Percentiles rank a stretch among this genome's conserved stretches.
Conservation (phyloP, 805 yeast species). For the Kluyveromyces siamensis region DNA sequence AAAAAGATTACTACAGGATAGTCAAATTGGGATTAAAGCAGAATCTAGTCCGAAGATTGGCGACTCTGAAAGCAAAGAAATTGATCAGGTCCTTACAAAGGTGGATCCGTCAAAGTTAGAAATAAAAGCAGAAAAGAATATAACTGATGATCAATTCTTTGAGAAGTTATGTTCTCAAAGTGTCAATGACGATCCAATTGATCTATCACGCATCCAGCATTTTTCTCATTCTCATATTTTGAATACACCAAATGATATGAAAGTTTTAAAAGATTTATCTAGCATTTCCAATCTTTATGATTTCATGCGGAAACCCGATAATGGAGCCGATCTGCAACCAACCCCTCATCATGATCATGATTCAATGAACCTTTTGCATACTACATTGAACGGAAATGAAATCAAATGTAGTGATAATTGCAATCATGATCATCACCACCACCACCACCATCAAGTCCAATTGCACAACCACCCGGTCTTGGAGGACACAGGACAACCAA, state of each 20-base stretch:
- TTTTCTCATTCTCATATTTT: slow-evolving; percentile 14
- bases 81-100: neutral
- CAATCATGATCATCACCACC: slow-evolving; percentile 14
- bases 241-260: slow-evolving; percentile 21
- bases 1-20: neutral
- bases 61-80: neutral
- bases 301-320: slow-evolving; percentile 17
- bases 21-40: neutral
- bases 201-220: neutral
- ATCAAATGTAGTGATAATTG: neutral
- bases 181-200: neutral
- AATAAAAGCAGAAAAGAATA: neutral
- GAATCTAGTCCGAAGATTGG: neutral
- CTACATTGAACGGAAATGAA: neutral
- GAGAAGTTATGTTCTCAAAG: slow-evolving; percentile 9
- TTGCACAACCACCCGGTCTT: slow-evolving; percentile 24
- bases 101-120: neutral
- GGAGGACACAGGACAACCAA: neutral
- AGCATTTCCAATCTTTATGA: slow-evolving; percentile 28
- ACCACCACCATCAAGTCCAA: slow-evolving; percentile 33
- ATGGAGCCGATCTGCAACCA: slow-evolving; percentile 13
- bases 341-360: slow-evolving; percentile 14
- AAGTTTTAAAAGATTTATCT: slow-evolving; percentile 25
- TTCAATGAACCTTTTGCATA: slow-evolving; percentile 2
- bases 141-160: slow-evolving; percentile 8